phyloP scores from a whole-genome alignment of 73 alveolate species.

The Paramecium pentaurelia region DNA sequence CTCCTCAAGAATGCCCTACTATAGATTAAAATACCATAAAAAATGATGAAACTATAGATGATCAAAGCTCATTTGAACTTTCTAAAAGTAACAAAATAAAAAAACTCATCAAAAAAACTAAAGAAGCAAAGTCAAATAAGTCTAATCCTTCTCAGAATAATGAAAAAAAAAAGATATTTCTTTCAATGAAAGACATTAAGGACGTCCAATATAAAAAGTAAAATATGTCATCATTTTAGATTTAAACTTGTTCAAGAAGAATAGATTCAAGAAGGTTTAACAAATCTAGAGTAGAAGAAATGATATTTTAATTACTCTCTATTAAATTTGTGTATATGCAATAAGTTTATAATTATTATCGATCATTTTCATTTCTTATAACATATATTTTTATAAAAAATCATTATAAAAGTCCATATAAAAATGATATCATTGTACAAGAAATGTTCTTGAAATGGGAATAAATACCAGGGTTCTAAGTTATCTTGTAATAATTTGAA shows the following conservation, averaged over 20 bases:
- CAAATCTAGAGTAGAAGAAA: neutral
- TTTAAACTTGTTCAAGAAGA: neutral
- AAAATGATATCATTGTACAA: neutral
- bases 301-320: neutral
- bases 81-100: neutral
- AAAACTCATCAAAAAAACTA: neutral
- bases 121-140: neutral
- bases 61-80: neutral
- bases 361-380: no score
- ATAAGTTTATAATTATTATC: neutral
- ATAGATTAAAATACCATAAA: neutral
- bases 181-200: constrained; percentile 29
- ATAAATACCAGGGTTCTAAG: neutral
- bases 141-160: neutral
- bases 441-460: neutral
- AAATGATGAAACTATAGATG: neutral
- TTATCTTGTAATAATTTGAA: neutral
- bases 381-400: neutral
- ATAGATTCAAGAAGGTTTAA: neutral
- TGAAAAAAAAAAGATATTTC: neutral
- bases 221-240: neutral
- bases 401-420: neutral
- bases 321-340: neutral
- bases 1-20: neutral
- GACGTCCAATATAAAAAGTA: constrained; percentile 34